A percentile compares a stretch with the other conserved stretches of the same genome.
These are phyloP conservation scores for Saccharum hybrid DNA, from an alignment of 202 grass and related monocot genomes.

Conservation along the genomic window DNA sequence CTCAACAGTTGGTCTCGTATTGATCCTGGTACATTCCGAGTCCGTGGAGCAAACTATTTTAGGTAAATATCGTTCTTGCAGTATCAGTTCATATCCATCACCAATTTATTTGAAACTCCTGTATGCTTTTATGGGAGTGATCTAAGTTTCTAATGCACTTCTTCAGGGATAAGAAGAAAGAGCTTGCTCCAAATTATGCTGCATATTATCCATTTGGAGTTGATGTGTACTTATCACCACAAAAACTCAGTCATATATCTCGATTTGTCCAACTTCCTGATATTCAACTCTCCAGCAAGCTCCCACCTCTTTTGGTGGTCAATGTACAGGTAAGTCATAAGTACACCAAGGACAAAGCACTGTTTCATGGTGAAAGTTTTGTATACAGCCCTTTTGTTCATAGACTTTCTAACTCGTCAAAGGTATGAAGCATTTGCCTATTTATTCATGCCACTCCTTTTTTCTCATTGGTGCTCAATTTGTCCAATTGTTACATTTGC, in stretches of 20 bases:
- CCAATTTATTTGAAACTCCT: slow-evolving; percentile 12
- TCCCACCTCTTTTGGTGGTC: slow-evolving; percentile 87
- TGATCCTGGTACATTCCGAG: slow-evolving; percentile 82
- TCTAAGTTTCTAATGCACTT: slow-evolving; percentile 33
- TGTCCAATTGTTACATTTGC: slow-evolving; percentile 1
- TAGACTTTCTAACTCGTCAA: background rate
- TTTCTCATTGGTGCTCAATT: slow-evolving; percentile 13
- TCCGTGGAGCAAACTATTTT: slow-evolving; percentile 84
- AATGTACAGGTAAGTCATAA: slow-evolving; percentile 80
- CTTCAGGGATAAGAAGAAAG: slow-evolving; percentile 99
- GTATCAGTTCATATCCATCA: slow-evolving; percentile 17
- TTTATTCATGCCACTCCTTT: background rate
- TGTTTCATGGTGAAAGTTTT: slow-evolving; percentile 30
- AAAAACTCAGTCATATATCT: slow-evolving; percentile 96
- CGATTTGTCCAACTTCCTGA: slow-evolving; percentile 89
- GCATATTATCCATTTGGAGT: slow-evolving; percentile 93
- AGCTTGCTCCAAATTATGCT: slow-evolving; percentile 83
- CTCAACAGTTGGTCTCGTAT: slow-evolving; percentile 88
- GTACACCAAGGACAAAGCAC: background rate
- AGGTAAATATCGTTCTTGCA: slow-evolving; percentile 60
- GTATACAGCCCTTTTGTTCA: background rate
- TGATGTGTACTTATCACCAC: slow-evolving; percentile 78
- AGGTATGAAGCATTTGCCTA: background rate
- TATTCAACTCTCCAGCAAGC: slow-evolving; percentile 58
- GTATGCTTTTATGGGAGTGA: slow-evolving; percentile 33